Conservation (phyloP, 768 basidiomycete genomes). For the Serendipita sp. region DNA sequence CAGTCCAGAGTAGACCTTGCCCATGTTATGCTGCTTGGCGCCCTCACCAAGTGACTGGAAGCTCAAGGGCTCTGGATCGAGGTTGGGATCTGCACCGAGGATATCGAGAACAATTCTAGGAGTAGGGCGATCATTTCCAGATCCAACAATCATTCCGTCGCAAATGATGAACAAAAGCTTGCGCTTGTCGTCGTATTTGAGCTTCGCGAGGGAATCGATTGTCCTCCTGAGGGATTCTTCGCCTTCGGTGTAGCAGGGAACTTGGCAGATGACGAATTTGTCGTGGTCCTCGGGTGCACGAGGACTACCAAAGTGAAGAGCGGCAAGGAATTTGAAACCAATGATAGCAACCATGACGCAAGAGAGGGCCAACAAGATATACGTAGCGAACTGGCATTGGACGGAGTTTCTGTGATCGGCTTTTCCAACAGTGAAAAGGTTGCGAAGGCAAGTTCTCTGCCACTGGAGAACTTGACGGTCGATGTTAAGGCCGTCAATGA, state of each 20-base stretch:
- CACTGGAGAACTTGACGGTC: conserved; percentile 41
- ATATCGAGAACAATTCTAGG: conserved; percentile 95
- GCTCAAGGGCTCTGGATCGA: conserved; percentile 87
- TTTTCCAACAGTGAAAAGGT: conserved; percentile 81
- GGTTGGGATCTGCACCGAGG: conserved; percentile 80
- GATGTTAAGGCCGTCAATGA: conserved; percentile 44
- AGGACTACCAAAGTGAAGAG: conserved; percentile 61
- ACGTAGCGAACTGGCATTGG: conserved; percentile 81
- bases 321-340: conserved; percentile 90
- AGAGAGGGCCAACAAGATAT: conserved; percentile 79
- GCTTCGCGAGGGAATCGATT: conserved; percentile 83
- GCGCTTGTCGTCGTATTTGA: conserved; percentile 97
- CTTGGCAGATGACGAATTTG: conserved; percentile 95
- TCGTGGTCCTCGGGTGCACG: conserved; percentile 88
- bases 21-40: conserved; percentile 93
- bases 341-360: conserved; percentile 88
- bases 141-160: conserved; percentile 96
- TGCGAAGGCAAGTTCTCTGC: conserved; percentile 81
- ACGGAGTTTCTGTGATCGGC: conserved; percentile 84
- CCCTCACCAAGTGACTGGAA: conserved; percentile 92
- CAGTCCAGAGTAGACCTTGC: conserved; percentile 89
- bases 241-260: conserved; percentile 97
- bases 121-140: conserved; percentile 90
- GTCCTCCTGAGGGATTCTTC: conserved; percentile 68
- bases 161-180: conserved; percentile 87